phyloP scores from a whole-genome alignment of 768 basidiomycete species.

The Tulasnella sp. region DNA sequence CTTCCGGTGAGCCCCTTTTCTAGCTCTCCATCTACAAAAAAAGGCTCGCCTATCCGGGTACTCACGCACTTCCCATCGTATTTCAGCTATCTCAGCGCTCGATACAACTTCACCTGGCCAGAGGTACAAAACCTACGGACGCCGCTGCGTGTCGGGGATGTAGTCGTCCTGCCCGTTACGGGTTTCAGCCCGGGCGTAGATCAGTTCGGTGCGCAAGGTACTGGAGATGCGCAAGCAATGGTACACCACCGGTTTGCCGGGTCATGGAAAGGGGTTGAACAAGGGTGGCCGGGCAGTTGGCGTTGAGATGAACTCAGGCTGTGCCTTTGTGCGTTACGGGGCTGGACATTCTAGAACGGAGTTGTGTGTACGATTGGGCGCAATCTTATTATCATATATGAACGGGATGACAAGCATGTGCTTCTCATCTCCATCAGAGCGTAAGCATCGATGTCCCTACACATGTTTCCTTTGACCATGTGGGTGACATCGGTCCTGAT shows the following conservation, averaged over 20 bases:
- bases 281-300: background rate
- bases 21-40: background rate
- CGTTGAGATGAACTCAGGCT: no score
- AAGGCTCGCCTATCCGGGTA: no score
- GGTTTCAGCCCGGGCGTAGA: constrained; percentile 28
- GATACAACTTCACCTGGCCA: constrained; percentile 30
- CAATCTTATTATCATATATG: no score
- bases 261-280: constrained; percentile 18
- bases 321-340: no score
- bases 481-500: no score
- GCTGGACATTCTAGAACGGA: no score
- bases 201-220: constrained; percentile 22
- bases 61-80: no score
- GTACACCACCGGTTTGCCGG: constrained; percentile 23
- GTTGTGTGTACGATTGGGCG: no score
- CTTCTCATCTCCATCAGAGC: no score
- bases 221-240: constrained; percentile 22
- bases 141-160: constrained; percentile 27
- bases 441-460: no score
- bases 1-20: constrained; percentile 3
- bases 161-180: constrained; percentile 30
- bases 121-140: constrained; percentile 24
- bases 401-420: no score
- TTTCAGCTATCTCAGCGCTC: constrained; percentile 28
- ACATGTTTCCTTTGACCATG: no score